Conservation (phyloP, 768 basidiomycete genomes). For the Russula foetens region DNA sequence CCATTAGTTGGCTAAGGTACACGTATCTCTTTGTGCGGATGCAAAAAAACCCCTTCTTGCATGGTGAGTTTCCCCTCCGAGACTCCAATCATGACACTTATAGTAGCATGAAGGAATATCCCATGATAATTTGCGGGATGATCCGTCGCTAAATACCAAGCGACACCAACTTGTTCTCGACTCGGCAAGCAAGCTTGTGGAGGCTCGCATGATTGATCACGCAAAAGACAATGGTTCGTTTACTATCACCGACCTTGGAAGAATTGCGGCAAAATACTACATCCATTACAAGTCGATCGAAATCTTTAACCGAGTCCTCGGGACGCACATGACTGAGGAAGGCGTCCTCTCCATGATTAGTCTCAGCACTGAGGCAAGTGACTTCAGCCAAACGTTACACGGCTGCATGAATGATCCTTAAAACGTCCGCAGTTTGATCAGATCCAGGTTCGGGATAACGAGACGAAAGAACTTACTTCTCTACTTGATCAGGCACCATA, state of each 20-base stretch:
- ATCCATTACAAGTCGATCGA: conserved; percentile 81
- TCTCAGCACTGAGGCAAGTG: conserved; percentile 78
- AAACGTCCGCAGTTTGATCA: conserved; percentile 68
- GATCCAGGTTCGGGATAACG: conserved; percentile 87
- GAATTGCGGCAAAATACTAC: conserved; percentile 96
- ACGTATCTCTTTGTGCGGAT: conserved; percentile 96
- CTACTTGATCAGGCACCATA: conserved; percentile 69
- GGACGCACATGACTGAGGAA: conserved; percentile 83
- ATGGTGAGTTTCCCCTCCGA: conserved; percentile 41
- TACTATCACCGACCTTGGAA: conserved; percentile 80
- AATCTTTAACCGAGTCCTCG: conserved; percentile 74
- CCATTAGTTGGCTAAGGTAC: conserved; percentile 91
- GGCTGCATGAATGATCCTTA: background rate
- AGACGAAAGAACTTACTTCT: conserved; percentile 70
- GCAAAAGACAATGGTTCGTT: conserved; percentile 52
- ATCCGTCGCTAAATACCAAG: conserved; percentile 64
- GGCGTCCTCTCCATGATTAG: conserved; percentile 83
- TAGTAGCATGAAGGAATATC: conserved; percentile 51
- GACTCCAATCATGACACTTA: background rate
- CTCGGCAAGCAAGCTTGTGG: conserved; percentile 60
- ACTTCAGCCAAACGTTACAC: background rate
- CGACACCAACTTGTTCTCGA: conserved; percentile 56
- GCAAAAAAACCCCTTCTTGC: conserved; percentile 81
- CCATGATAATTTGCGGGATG: conserved; percentile 57
- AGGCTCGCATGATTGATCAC: conserved; percentile 75